phyloP scores from a whole-genome alignment of 345 rosid species.

The Lumnitzera littorea region DNA sequence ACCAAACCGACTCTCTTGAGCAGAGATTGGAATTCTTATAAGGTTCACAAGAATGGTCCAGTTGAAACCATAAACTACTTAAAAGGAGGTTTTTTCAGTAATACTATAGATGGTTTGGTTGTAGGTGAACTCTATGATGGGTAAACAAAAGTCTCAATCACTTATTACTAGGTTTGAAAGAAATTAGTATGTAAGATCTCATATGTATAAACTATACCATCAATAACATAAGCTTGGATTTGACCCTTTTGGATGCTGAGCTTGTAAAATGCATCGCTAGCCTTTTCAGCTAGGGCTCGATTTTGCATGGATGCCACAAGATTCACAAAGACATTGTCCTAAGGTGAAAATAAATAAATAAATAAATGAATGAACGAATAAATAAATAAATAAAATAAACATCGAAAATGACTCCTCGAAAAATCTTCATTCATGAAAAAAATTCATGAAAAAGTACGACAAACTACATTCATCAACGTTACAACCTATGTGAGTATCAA shows the following conservation, averaged over 20 bases:
- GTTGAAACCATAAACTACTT: too few relatives aligned
- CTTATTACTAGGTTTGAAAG: too few relatives aligned
- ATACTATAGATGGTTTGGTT: too few relatives aligned
- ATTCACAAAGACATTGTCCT: conserved; percentile 45
- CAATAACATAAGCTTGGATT: conserved; percentile 41
- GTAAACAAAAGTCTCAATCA: too few relatives aligned
- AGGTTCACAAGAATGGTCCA: too few relatives aligned
- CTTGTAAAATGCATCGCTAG: conserved; percentile 1
- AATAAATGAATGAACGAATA: neutral
- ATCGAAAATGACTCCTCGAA: neutral
- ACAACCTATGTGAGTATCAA: neutral
- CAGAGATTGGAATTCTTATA: too few relatives aligned
- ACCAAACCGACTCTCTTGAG: too few relatives aligned
- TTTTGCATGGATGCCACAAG: conserved; percentile 39
- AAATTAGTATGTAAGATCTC: neutral
- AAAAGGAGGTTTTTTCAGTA: too few relatives aligned
- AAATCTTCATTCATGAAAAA: too few relatives aligned
- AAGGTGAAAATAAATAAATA: conserved; percentile 1
- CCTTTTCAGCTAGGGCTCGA: conserved; percentile 30
- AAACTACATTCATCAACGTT: too few relatives aligned
- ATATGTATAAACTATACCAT: conserved; percentile 16
- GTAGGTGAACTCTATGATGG: too few relatives aligned
- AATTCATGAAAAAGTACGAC: too few relatives aligned
- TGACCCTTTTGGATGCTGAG: conserved; percentile 32
- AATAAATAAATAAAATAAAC: neutral